Conservation (phyloP, 2,329 filamentous ascomycete species). For the Didymella sp. region DNA sequence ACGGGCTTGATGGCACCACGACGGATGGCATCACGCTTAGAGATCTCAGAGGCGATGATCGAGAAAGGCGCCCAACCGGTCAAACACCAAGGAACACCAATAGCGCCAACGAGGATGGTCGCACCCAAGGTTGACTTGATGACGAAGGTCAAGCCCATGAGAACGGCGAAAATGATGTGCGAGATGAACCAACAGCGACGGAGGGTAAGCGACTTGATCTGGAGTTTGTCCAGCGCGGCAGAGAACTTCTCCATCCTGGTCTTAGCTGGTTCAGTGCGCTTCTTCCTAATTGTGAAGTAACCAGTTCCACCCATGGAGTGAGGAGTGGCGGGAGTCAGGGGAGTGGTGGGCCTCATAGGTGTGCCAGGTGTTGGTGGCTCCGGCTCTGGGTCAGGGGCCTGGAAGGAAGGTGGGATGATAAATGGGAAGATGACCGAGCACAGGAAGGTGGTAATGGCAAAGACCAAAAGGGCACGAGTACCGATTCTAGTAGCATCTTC, state of each 20-base stretch:
- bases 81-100: slow-evolving; percentile 91
- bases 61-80: slow-evolving; percentile 95
- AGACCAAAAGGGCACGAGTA: slow-evolving; percentile 87
- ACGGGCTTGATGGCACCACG: slow-evolving; percentile 57
- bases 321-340: slow-evolving; percentile 44
- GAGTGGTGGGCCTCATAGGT: slow-evolving; percentile 52
- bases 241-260: slow-evolving; percentile 34
- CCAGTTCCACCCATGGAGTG: slow-evolving; percentile 44
- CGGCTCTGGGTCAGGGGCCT: slow-evolving; percentile 46
- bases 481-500: slow-evolving; percentile 85
- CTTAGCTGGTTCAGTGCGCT: slow-evolving; percentile 28
- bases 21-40: slow-evolving; percentile 75
- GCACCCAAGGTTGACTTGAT: slow-evolving; percentile 74
- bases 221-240: slow-evolving; percentile 64
- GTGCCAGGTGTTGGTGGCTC: slow-evolving; percentile 31
- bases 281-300: slow-evolving; percentile 42
- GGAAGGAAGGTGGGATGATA: slow-evolving; percentile 82
- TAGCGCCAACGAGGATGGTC: slow-evolving; percentile 77
- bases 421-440: slow-evolving; percentile 86
- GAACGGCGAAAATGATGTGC: slow-evolving; percentile 79
- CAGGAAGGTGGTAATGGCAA: slow-evolving; percentile 81
- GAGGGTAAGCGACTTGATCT: slow-evolving; percentile 84
- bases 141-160: slow-evolving; percentile 85
- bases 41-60: slow-evolving; percentile 91
- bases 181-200: slow-evolving; percentile 86